Conservation (phyloP, 192 early-diverging fungal genomes). For the Funneliformis geosporum region DNA sequence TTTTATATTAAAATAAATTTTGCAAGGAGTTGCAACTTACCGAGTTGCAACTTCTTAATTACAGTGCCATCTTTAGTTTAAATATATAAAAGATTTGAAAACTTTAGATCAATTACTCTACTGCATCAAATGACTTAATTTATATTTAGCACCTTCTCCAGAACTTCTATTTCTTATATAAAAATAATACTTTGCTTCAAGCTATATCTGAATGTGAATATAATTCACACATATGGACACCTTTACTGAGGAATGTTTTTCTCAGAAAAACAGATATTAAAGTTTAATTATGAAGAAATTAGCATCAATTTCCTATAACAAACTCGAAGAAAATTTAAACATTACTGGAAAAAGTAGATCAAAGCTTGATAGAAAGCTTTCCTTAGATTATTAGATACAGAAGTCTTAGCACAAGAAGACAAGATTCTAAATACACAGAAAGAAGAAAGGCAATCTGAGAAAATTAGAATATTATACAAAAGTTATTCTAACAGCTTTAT, state of each 20-base stretch:
- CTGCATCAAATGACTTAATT: no score
- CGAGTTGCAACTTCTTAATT: no score
- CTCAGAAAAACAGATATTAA: conserved; percentile 1
- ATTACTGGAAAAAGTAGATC: not conserved
- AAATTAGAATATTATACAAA: conserved; percentile 22
- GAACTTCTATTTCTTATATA: no score
- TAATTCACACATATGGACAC: conserved; percentile 8
- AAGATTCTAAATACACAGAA: not conserved
- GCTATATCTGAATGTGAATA: no score
- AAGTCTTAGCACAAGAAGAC: conserved; percentile 11
- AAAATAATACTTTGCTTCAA: no score
- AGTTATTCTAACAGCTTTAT: conserved; percentile 16
- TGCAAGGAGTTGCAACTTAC: no score
- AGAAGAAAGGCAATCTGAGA: not conserved
- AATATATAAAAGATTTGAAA: no score
- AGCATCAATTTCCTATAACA: not conserved
- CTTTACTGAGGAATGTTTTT: conserved; percentile 9
- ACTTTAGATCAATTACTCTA: no score
- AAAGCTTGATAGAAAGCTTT: conserved; percentile 10
- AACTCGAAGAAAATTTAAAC: conserved; percentile 9
- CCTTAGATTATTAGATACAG: conserved; percentile 1
- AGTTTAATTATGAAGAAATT: conserved; percentile 2
- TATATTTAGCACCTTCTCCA: no score
- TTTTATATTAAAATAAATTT: no score
- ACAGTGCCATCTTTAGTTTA: no score